Conservation (phyloP, 371 early-diverging fungal genomes). For the Thermomucor indicae-seudaticae region DNA sequence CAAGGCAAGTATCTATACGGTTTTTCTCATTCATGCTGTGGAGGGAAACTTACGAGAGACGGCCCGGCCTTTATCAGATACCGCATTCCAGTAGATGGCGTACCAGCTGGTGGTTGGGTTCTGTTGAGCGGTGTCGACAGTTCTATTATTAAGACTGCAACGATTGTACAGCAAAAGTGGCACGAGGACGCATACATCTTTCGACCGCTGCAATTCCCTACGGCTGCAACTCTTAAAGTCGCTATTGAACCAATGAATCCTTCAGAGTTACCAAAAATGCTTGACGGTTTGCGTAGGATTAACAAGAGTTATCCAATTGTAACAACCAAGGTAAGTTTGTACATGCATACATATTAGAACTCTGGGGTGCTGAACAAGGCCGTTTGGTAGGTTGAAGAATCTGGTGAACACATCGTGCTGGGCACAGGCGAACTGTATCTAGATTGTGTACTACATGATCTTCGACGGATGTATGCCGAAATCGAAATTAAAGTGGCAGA, state of each 20-base stretch:
- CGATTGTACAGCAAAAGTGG: conserved; percentile 65
- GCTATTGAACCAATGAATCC: conserved; percentile 97
- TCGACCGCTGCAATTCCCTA: conserved; percentile 79
- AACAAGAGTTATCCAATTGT: conserved; percentile 93
- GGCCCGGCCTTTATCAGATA: conserved; percentile 53
- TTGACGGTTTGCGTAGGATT: conserved; percentile 93
- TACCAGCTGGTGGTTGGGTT: conserved; percentile 88
- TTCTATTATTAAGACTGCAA: conserved; percentile 93
- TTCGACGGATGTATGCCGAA: conserved; percentile 90
- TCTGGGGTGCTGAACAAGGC: background rate
- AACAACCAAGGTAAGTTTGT: conserved; percentile 65
- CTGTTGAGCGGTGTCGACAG: conserved; percentile 89
- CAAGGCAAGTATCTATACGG: conserved; percentile 43
- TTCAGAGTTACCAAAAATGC: conserved; percentile 95
- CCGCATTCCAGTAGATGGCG: conserved; percentile 75
- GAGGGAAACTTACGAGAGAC: too few relatives aligned
- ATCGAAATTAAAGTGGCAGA: conserved; percentile 97
- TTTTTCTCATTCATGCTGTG: background rate
- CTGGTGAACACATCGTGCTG: conserved; percentile 93
- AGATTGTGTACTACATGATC: conserved; percentile 94
- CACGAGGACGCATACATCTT: conserved; percentile 79
- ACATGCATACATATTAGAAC: background rate
- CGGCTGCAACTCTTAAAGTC: conserved; percentile 86
- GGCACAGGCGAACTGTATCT: conserved; percentile 95
- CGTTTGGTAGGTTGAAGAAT: conserved; percentile 78